These are phyloP conservation scores for Cyberlindnera japonica DNA, from an alignment of 805 yeast species.

Conservation along the genomic window DNA sequence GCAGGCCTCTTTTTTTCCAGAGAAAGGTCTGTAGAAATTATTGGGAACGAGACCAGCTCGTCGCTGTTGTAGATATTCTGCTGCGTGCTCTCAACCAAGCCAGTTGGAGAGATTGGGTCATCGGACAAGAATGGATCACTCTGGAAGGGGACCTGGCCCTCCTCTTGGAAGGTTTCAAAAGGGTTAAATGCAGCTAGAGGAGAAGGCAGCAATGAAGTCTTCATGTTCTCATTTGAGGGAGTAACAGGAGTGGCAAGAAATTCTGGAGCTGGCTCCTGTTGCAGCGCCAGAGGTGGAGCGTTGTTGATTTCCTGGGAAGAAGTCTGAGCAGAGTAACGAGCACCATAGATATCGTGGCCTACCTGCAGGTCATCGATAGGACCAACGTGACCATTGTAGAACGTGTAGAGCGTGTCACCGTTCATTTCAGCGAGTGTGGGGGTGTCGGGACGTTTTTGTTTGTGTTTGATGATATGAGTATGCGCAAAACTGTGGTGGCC, in stretches of 20 bases:
- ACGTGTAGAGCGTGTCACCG: conserved; percentile 6
- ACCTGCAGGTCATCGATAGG: background rate
- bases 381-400: background rate
- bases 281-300: conserved; percentile 8
- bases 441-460: background rate
- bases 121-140: background rate
- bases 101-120: background rate
- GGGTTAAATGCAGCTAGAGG: background rate
- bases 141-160: background rate
- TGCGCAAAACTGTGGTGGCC: no score
- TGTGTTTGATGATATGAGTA: background rate
- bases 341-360: background rate
- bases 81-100: background rate
- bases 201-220: conserved; percentile 1
- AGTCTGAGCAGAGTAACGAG: conserved; percentile 2
- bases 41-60: conserved; percentile 7
- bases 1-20: conserved; percentile 11
- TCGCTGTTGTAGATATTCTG: conserved; percentile 3
- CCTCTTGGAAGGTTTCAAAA: background rate
- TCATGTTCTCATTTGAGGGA: background rate
- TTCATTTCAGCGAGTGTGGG: conserved; percentile 1
- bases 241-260: background rate
- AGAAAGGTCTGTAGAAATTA: conserved; percentile 9
- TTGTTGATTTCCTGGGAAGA: background rate
- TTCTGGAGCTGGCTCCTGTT: conserved; percentile 3